phyloP scores from a whole-genome alignment of 257 asterid species.

The Haberlea rhodopensis region DNA sequence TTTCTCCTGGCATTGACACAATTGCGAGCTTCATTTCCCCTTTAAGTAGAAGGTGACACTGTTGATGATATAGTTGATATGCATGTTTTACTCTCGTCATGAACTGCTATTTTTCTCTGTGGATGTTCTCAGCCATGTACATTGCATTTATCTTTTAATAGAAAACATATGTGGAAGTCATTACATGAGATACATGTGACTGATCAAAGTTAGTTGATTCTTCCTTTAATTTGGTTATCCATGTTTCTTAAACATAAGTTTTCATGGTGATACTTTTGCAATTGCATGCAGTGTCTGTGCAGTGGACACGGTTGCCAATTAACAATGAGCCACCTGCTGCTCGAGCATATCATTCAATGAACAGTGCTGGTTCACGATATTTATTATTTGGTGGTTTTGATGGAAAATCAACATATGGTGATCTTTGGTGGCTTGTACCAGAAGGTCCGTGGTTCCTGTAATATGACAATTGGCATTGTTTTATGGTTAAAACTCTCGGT shows the following conservation, averaged over 20 bases:
- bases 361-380: conserved; percentile 67
- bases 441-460: conserved; percentile 52
- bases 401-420: conserved; percentile 88
- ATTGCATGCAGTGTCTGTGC: conserved; percentile 66
- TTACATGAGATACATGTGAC: not conserved
- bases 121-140: not conserved
- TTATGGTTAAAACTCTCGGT: not conserved
- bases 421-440: conserved; percentile 99
- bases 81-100: not conserved
- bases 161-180: not conserved
- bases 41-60: too few species aligned
- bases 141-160: not conserved
- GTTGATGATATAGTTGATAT: too few species aligned
- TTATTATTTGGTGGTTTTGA: conserved; percentile 94
- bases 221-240: not conserved
- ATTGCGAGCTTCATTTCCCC: too few species aligned
- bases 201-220: too few species aligned
- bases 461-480: not conserved
- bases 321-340: conserved; percentile 79
- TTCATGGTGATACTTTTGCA: conserved; percentile 14
- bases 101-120: not conserved
- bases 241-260: conserved; percentile 2
- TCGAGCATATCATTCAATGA: conserved; percentile 97
- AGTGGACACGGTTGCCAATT: conserved; percentile 87
- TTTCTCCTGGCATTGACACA: too few species aligned